Base-by-base conservation (phyloP, 768 basidiomycete species). In the Gyrodon lividus region DNA sequence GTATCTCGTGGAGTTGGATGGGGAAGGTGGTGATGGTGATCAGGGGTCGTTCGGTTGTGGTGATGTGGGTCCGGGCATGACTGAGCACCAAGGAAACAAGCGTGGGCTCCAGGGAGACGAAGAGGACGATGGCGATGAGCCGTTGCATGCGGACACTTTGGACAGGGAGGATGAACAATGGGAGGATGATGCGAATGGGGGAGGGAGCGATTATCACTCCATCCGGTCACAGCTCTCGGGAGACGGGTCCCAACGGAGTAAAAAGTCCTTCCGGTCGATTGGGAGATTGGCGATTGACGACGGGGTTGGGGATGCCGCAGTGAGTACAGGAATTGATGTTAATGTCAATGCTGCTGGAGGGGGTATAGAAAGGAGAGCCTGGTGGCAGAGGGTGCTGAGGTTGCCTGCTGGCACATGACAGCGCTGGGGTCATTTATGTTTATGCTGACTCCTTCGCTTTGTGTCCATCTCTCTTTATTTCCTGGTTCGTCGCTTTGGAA, bases 361-460 rank as follows among this genome's bases (percentile, higher is more conserved):
- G 52, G 43, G 39, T 28, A 41, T 43, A 8, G 68, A 64, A 41
- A 67, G 57, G 22, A 59, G 64, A n/a, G 51, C 55, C 17, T 68
- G 66, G 66, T 68, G 66, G 66, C 63, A 60, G 42, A 68, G 68
- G 44, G 66, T 70, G 39, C 56, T 68, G 16, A 55, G 45, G 42
- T 31, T 59, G 13, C 65, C 62, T 6, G 33, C 30, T 14, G 43
- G 7, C 24, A 56, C 26, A 39, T 61, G 46, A 61, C 22, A 24
- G 16, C 31, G n/a, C 26, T 22, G 24, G 24, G 16, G 23, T 31
- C 40, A 22, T 38, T 37, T 31, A n/a, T 52, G n/a, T n/a, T n/a
- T 42, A 30, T 19, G 41, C 16, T 10, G 31, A 2, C 17, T 43
- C 30, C 12, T 31, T 31, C 12, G 30, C 4, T 13, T 4, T 4